phyloP scores from a whole-genome alignment of 257 asterid genomes.

The Solanum commersonii region DNA sequence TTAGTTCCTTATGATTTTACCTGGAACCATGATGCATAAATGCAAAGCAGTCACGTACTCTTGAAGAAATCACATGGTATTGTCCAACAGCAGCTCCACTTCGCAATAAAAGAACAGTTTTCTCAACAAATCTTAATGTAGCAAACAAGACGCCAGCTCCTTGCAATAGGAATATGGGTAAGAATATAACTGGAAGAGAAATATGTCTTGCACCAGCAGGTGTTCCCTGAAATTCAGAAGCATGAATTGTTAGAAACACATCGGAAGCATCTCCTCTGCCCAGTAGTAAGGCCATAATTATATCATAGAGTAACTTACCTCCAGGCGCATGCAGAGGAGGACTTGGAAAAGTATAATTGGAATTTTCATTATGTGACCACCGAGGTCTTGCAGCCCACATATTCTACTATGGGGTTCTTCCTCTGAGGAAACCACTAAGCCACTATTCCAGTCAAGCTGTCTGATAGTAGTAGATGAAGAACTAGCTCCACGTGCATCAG shows the following conservation, averaged over 20 bases:
- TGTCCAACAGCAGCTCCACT: conserved; percentile 59
- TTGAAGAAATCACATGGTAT: conserved; percentile 54
- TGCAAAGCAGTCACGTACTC: conserved; percentile 61
- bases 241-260: neutral
- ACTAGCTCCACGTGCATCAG: conserved; percentile 52
- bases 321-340: conserved; percentile 92
- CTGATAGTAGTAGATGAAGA: conserved; percentile 64
- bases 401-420: conserved; percentile 46
- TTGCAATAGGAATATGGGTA: conserved; percentile 80
- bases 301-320: conserved; percentile 35
- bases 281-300: neutral
- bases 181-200: conserved; percentile 72
- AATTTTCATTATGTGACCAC: conserved; percentile 94
- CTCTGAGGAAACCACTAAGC: conserved; percentile 62
- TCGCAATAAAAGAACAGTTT: conserved; percentile 47
- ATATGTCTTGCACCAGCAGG: conserved; percentile 61
- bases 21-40: conserved; percentile 94
- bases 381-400: conserved; percentile 83
- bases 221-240: conserved; percentile 60
- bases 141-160: conserved; percentile 78
- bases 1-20: conserved; percentile 19
- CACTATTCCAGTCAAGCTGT: conserved; percentile 75
- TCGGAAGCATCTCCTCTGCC: neutral
- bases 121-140: conserved; percentile 54
- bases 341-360: conserved; percentile 77